Evolutionary conservation across 2,329 filamentous ascomycete species (phyloP), one percentile per base, ranked within the genome.

Genomic region (Aspergillus unguis): DNA sequence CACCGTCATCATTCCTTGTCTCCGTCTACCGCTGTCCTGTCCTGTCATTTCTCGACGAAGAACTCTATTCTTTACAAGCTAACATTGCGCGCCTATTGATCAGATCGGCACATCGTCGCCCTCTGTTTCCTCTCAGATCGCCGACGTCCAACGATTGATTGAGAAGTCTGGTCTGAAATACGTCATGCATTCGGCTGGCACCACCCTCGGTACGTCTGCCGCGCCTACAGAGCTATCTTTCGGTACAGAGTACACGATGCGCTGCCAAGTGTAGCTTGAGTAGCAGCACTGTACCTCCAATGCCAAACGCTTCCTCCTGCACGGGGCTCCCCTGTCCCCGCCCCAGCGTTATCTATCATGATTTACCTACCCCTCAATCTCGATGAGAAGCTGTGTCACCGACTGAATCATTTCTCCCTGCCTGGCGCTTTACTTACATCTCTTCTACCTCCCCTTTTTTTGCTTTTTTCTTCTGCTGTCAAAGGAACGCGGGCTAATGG

Each of bases 101-200:
- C 48, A 90, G 86, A 81, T 97, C 57, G 92, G 94, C 56, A 96
- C 92, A 17, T 85, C 84, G 44, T 85, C 74, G 37, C 80, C 84
- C 47, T 91, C 88, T 2, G 87, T 92, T 11, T 87, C 89, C 4
- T 83, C 86, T 61, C 88, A 97, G 69, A 85, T 99, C 29, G 92
- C 92, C 32, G 85, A 88, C 58, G 90, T 97, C 35, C 92, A 97
- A 75, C 84, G 86, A 52, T 79, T 97, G 33, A 80, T 99, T 63
- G 85, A 87, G 71, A 84, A 83, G 49, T 94, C 87, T 62, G 90
- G 90, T 2, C 71, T 97, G 57, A 85, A 84, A 58, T 92, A 92
- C 69, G 85, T 82, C 43, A 94, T 97, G 90, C 92, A 97, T 74
- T 92, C 89, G 27, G 92, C 91, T 2, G 94, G 92, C 9, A 96